Evolutionary conservation across 2,329 filamentous ascomycete genomes (phyloP).

Genomic region (Sporothrix brunneoviolacea): DNA sequence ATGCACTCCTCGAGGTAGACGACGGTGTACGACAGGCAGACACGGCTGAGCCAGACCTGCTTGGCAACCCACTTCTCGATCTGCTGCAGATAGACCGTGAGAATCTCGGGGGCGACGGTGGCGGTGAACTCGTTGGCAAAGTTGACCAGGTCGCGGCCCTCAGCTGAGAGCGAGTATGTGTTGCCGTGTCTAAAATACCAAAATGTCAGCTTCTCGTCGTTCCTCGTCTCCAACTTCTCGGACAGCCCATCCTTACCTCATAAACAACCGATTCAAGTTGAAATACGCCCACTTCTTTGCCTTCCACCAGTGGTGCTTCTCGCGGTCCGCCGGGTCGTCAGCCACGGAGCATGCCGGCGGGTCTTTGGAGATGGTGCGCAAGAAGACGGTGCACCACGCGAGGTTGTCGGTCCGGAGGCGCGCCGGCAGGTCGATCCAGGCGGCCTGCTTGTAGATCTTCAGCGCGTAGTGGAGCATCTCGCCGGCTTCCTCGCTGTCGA

Average conservation of each 20-base stretch:
- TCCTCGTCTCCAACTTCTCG: no score
- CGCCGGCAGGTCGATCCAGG: slow-evolving; percentile 82
- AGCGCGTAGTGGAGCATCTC: slow-evolving; percentile 94
- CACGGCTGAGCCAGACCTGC: slow-evolving; percentile 88
- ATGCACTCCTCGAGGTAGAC: slow-evolving; percentile 96
- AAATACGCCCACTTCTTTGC: slow-evolving; percentile 99
- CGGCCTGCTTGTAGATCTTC: slow-evolving; percentile 97
- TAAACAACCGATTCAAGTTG: slow-evolving; percentile 91
- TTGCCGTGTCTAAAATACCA: slow-evolving; percentile 91
- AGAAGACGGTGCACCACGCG: slow-evolving; percentile 92
- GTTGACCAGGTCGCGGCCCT: slow-evolving; percentile 62
- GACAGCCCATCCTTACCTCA: slow-evolving; percentile 53
- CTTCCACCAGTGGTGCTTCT: slow-evolving; percentile 98
- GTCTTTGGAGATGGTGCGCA: slow-evolving; percentile 80
- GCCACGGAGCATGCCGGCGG: slow-evolving; percentile 72
- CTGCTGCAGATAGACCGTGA: slow-evolving; percentile 89
- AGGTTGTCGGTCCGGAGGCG: slow-evolving; percentile 78
- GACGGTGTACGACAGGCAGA: slow-evolving; percentile 86
- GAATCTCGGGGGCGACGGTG: slow-evolving; percentile 89
- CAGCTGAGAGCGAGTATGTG: slow-evolving; percentile 66
- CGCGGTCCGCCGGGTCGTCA: slow-evolving; percentile 76
- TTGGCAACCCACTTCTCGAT: slow-evolving; percentile 98
- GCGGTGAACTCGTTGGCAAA: slow-evolving; percentile 88
- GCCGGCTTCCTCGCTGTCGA: slow-evolving; percentile 87
- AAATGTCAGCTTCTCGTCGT: not conserved